Conservation (phyloP, 345 rosid species). For the Crucihimalaya himalaica region DNA sequence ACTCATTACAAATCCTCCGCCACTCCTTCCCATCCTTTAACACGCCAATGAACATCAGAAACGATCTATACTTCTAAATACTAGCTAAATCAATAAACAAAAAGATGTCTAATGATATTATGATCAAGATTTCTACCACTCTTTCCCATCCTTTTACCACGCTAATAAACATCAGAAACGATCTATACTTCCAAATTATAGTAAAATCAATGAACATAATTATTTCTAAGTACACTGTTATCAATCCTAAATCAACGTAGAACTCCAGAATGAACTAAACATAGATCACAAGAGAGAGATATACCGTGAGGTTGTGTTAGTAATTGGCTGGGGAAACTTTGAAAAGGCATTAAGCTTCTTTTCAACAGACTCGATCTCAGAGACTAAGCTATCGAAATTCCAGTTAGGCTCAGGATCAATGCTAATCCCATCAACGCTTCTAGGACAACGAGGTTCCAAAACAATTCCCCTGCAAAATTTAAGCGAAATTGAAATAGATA, state of each 20-base stretch:
- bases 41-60: conserved; percentile 23
- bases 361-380: conserved; percentile 71
- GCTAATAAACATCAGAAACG: conserved; percentile 8
- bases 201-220: background rate
- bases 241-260: background rate
- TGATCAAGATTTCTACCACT: conserved; percentile 17
- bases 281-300: background rate
- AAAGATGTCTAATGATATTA: background rate
- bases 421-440: conserved; percentile 54
- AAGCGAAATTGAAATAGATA: background rate
- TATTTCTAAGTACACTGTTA: no score
- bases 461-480: conserved; percentile 55
- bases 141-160: conserved; percentile 41
- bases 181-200: background rate
- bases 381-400: conserved; percentile 57
- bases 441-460: conserved; percentile 65
- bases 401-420: conserved; percentile 80
- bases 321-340: conserved; percentile 42
- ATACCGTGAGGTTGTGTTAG: conserved; percentile 54
- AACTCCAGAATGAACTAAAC: background rate
- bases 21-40: conserved; percentile 42
- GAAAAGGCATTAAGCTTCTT: conserved; percentile 57
- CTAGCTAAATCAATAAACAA: background rate
- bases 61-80: background rate
- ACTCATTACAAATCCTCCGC: conserved; percentile 60